Base-by-base conservation (phyloP, 257 asterid species). In the Marsdenia floribunda region DNA sequence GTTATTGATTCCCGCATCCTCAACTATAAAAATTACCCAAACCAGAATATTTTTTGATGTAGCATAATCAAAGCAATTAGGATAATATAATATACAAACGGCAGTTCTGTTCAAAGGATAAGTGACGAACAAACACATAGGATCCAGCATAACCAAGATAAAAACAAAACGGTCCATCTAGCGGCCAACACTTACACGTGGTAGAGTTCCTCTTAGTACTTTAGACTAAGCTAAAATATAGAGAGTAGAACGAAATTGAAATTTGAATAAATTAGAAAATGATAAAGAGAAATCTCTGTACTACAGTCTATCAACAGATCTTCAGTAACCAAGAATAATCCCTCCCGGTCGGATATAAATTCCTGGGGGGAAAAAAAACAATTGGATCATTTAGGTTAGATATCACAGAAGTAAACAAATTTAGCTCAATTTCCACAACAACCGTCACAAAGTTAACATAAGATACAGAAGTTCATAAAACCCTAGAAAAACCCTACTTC, bases 401-500 rank as follows among this genome's bases (percentile, higher is more conserved):
- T 18, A 75, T 46, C 54, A 52, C 3, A 3, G 22, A n/a, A 22
- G 10, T 4, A 38, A 22, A 33, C 14, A 37, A 26, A 14, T 37
- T 10, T 3, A 50, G 35, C 35, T n/a, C 42, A 44, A 78, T 37
- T 21, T 53, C 33, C 46, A 19, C 18, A 65, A 47, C 75, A 9
- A 44, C 63, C 61, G 26, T 35, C 38, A 42, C 19, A n/a, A 75
- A 79, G 58, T 22, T 15, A 18, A 58, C 49, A 40, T 37, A 44
- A 70, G 67, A 9, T 63, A 61, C 37, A 40, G 46, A 2, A 12
- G 52, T 46, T 18, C 6, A 76, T 73, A 72, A 80, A 82, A 80
- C 82, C 83, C 79, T 73, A 58, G 59, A 57, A 73, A 82, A 85
- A 86, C 76, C 86, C 76, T 52, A 71, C 63, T 65, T 53, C 13